Evolutionary conservation across 345 rosid genomes (phyloP).

Genomic region (Cardamine chenopodiifolia): DNA sequence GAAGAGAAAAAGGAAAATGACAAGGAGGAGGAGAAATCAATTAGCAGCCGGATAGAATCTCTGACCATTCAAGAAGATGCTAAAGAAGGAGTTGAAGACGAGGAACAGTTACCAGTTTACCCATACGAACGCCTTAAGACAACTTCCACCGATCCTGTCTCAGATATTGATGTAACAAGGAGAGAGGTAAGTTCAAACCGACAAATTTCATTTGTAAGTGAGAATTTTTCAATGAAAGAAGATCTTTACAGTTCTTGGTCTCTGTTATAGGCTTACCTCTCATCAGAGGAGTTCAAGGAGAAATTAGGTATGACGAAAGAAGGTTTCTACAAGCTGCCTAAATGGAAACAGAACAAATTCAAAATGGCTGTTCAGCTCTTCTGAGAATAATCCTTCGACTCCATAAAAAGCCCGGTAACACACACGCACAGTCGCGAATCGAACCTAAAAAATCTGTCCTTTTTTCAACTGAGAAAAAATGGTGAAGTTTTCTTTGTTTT

Average conservation of each 20-base stretch:
- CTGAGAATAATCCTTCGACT: slow-evolving; percentile 45
- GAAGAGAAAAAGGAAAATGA: slow-evolving; percentile 38
- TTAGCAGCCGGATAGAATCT: slow-evolving; percentile 76
- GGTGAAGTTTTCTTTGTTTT: slow-evolving; percentile 13
- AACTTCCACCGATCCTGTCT: slow-evolving; percentile 64
- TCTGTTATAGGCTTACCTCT: slow-evolving; percentile 75
- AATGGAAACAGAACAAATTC: slow-evolving; percentile 99
- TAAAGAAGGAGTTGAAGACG: slow-evolving; percentile 90
- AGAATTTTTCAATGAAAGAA: neutral
- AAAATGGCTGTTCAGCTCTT: slow-evolving; percentile 95
- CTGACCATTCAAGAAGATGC: slow-evolving; percentile 87
- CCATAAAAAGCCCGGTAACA: slow-evolving; percentile 27
- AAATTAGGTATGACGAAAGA: slow-evolving; percentile 85
- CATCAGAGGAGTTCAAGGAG: slow-evolving; percentile 83
- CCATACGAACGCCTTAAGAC: slow-evolving; percentile 84
- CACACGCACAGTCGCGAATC: neutral
- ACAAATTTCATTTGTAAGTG: neutral
- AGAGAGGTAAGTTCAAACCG: slow-evolving; percentile 67
- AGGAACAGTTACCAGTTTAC: slow-evolving; percentile 75
- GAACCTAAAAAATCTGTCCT: neutral
- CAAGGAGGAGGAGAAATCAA: slow-evolving; percentile 49
- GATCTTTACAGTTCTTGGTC: slow-evolving; percentile 24
- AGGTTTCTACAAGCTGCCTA: slow-evolving; percentile 86
- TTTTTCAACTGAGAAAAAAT: neutral
- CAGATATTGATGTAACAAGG: slow-evolving; percentile 90